These are phyloP conservation scores for Chytriomyces sp. DNA, from an alignment of 192 early-diverging fungal genomes.

Conservation along the genomic window DNA sequence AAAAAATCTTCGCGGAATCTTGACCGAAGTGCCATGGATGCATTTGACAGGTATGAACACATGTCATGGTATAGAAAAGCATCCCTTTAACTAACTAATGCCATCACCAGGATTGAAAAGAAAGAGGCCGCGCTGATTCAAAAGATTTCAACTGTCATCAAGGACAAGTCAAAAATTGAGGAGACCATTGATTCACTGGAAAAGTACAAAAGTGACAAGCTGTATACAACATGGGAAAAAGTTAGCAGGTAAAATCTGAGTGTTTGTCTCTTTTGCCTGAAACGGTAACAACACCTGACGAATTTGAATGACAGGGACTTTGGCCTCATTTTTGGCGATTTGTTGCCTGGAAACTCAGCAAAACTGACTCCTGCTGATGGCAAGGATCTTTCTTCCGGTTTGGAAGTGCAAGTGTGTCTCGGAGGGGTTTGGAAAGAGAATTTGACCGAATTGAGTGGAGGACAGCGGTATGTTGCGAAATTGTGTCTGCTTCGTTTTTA, in stretches of 20 bases:
- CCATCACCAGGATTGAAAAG: slow-evolving; percentile 76
- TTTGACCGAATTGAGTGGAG: slow-evolving; percentile 95
- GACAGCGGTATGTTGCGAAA: slow-evolving; percentile 73
- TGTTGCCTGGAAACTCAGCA: slow-evolving; percentile 89
- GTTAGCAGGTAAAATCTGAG: slow-evolving; percentile 90
- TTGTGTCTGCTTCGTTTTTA: slow-evolving; percentile 26
- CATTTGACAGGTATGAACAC: slow-evolving; percentile 80
- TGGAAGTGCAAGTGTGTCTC: slow-evolving; percentile 93
- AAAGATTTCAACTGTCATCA: slow-evolving; percentile 87
- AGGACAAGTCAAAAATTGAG: slow-evolving; percentile 95
- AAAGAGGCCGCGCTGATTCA: slow-evolving; percentile 80
- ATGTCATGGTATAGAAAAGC: no score
- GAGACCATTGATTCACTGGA: slow-evolving; percentile 89
- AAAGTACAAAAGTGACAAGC: slow-evolving; percentile 86
- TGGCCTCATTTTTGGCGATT: slow-evolving; percentile 93
- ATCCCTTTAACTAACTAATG: no score
- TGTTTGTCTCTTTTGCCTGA: slow-evolving; percentile 22
- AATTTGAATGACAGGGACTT: slow-evolving; percentile 74
- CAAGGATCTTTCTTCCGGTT: slow-evolving; percentile 75
- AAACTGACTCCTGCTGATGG: slow-evolving; percentile 87
- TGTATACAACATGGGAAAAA: slow-evolving; percentile 86
- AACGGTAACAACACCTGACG: no score
- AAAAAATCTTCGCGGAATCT: slow-evolving; percentile 82
- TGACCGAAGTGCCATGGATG: slow-evolving; percentile 94
- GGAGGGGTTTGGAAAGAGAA: slow-evolving; percentile 98